Conservation (phyloP, 768 basidiomycete species). For the Trichaptum fuscoviolaceum region DNA sequence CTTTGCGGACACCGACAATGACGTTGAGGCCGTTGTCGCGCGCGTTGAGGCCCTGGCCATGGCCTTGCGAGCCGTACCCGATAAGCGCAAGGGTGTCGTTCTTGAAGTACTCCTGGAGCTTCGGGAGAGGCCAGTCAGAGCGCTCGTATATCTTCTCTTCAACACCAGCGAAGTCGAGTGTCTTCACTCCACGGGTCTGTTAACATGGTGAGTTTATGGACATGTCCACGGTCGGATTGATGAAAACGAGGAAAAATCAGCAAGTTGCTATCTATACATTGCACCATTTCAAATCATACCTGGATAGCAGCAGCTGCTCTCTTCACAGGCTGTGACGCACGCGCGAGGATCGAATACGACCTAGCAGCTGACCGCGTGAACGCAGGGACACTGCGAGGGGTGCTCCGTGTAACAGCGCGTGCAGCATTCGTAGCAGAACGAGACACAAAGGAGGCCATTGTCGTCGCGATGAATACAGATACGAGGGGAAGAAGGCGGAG, state of each 20-base stretch:
- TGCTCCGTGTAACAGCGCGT: slow-evolving; percentile 61
- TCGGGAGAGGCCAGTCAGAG: slow-evolving; percentile 95
- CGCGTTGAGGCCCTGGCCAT: slow-evolving; percentile 97
- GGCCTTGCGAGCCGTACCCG: slow-evolving; percentile 98
- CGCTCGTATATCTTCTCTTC: slow-evolving; percentile 94
- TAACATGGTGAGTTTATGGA: slow-evolving; percentile 8
- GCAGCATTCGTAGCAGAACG: slow-evolving; percentile 60
- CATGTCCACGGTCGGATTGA: not conserved
- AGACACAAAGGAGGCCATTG: slow-evolving; percentile 42
- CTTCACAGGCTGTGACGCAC: slow-evolving; percentile 28
- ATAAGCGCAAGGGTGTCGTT: slow-evolving; percentile 99
- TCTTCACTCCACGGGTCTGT: slow-evolving; percentile 82
- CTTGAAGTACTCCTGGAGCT: slow-evolving; percentile 99
- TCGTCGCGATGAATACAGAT: not conserved
- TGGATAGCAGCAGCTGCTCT: slow-evolving; percentile 31
- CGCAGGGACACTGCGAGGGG: slow-evolving; percentile 44
- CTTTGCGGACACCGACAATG: slow-evolving; percentile 96
- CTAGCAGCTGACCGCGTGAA: slow-evolving; percentile 44
- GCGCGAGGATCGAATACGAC: slow-evolving; percentile 65
- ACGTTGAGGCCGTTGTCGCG: slow-evolving; percentile 99
- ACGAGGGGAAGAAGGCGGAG: not conserved
- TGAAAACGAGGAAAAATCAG: slow-evolving; percentile 8
- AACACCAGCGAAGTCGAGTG: slow-evolving; percentile 93
- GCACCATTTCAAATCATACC: slow-evolving; percentile 21
- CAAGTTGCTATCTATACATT: slow-evolving; percentile 9